Base-by-base conservation (phyloP, 129 eudicot genomes). In the Artemisia tridentata region DNA sequence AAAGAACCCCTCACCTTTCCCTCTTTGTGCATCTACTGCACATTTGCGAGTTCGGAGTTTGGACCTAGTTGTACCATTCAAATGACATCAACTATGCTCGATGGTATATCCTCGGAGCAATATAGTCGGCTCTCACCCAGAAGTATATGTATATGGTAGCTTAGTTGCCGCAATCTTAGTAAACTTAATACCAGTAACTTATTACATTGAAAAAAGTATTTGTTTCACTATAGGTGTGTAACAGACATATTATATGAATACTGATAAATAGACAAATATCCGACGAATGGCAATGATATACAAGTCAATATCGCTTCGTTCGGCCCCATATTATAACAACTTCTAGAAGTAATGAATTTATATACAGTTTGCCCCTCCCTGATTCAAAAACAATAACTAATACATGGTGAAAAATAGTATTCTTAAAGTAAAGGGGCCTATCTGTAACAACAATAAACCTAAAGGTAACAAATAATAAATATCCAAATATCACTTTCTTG, bases 401-500 rank as follows among this genome's bases (percentile, higher is more conserved):
- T 21, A 59, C 12, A 31, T 27, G 41, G 41, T 3, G 7, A 31
- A 31, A 31, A 31, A 31, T 3, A 5, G 7, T 8, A 8, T 63
- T 62, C 3, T 29, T 14, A 8, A 49, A 63, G n/a, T 11, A 64
- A 63, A 55, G 77, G 71, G 81, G 67, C 55, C 8, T 0, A 16
- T 13, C 1, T 78, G 67, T 64, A 45, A 34, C 46, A 53, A 3
- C 10, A 7, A 43, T 34, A 55, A 71, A 71, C 77, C 51, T 63
- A 41, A 78, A 54, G 62, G 67, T 9, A 16, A 14, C 16, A n/a
- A 25, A 50, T 52, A 63, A 45, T 11, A 52, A 69, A 9, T 52
- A 18, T 15, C n/a, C 14, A 64, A 27, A 64, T 54, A 65, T 74
- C 68, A 31, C 52, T 58, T 67, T 71, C 74, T 21, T 47, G 29